Evolutionary conservation across 2,329 filamentous ascomycete species (phyloP), one percentile per base, ranked within the genome.

Genomic region (Periglandula ipomoeae): DNA sequence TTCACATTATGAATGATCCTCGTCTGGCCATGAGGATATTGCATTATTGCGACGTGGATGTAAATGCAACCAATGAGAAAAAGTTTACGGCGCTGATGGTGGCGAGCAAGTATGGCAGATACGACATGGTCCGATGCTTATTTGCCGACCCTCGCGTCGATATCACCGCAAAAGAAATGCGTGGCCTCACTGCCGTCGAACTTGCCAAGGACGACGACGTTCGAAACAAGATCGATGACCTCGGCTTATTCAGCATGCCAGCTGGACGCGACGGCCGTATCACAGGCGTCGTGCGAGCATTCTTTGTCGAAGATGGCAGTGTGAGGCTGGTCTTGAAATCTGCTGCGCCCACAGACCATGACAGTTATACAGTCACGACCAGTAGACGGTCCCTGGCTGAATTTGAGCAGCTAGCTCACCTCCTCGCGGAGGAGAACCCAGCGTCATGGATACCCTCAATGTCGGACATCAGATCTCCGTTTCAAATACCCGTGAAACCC

Each of bases 181-280:
- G 93, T 51, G 93, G 93, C 0, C 73, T 98, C 57, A 96, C 91
- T 7, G 93, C 93, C 7, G 89, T 97, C 6, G 93, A 98, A 66
- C 75, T 98, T 42, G 93, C 94, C 44, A 98, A 98, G 64, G 94
- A 98, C 59, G 93, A 98, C 62, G 93, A 98, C 57, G 87, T 98
- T 23, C 82, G 93, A 35, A 98, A 97, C 67, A 84, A 88, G 58
- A 96, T 98, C 54, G 93, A 98, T 61, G 93, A 98, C 63, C 73
- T 98, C 53, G 84, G 90, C 1, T 70, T 98, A 9, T 85, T 98
- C 55, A 86, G 87, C 19, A 82, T 83, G 63, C 74, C 79, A 1
- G 75, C 86, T 5, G 83, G 81, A 10, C 73, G 78, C 13, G 89
- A 95, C 56, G 85, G 85, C 4, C 81, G 91, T 22, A 90, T 90